Conservation (phyloP, 176 grass and related monocot genomes). For the Lolium rigidum region DNA sequence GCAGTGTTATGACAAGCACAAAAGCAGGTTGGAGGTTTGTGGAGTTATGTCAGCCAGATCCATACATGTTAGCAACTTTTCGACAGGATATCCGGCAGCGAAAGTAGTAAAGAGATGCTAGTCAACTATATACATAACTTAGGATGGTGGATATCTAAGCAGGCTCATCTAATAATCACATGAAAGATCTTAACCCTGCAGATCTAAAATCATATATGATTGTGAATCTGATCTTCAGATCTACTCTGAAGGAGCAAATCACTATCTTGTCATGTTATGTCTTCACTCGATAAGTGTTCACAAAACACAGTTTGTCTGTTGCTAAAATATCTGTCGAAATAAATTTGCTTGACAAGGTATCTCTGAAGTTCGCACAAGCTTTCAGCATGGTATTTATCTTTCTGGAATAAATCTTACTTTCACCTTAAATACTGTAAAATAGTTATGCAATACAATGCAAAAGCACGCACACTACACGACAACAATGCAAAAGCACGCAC, state of each 20-base stretch:
- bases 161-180: background rate
- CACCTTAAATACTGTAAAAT: constrained; percentile 29
- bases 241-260: background rate
- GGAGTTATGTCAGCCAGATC: constrained; percentile 31
- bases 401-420: background rate
- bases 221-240: constrained; percentile 9
- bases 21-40: constrained; percentile 37
- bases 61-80: constrained; percentile 23
- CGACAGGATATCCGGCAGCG: background rate
- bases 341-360: background rate
- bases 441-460: background rate
- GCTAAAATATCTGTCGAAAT: background rate
- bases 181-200: background rate
- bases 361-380: constrained; percentile 8
- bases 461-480: constrained; percentile 19
- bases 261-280: background rate
- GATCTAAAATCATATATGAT: background rate
- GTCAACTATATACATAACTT: background rate
- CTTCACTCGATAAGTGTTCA: background rate
- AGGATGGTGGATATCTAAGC: constrained; percentile 5
- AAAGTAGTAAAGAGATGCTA: constrained; percentile 9
- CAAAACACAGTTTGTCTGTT: background rate
- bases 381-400: background rate
- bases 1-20: constrained; percentile 38
- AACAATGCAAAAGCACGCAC: background rate